Base-by-base conservation (phyloP, 2,329 filamentous ascomycete genomes). In the Aureobasidium sp. region DNA sequence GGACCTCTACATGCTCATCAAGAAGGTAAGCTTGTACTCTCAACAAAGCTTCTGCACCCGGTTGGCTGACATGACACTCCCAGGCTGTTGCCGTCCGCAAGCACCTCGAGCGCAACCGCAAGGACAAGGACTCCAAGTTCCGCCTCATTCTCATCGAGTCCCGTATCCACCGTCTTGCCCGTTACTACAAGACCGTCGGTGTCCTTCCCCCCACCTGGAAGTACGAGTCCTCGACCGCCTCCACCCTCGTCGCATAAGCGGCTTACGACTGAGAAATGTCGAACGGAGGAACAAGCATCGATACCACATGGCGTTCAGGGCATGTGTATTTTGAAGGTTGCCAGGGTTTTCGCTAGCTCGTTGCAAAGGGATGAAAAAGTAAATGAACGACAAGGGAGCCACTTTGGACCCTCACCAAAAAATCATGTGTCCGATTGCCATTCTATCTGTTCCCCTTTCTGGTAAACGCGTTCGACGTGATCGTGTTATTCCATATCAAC, bases 61-160 rank as follows among this genome's bases (percentile, higher is more conserved):
- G 41, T 20, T 34, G 55, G 50, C 55, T 62, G 51, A 62, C 60
- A 62, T 20, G 12, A 26, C 5, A 5, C n/a, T 50, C 17, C 9
- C 66, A 94, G 91, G 92, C 92, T 73, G 92, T 97, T 74, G 89
- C 92, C 77, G 94, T 99, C 84, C 93, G 94, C 84, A 99, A 99
- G 90, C 95, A 99, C 84, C 91, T 99, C 72, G 91, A 97, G 87
- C 91, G 91, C 82, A 99, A 99, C 89, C 93, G 94, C 83, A 99
- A 99, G 88, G 94, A 99, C 87, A 96, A 91, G 86, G 94, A 99
- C 86, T 90, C 88, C 85, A 99, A 99, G 87, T 99, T 99, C 90
- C 93, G 94, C 78, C 90, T 99, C 70, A 99, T 99, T 93, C 89
- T 99, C 74, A 96, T 99, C 82, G 94, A 99, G 87, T 97, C 94